Base-by-base conservation (phyloP, 495 filamentous ascomycete species). In the Xylaria telfairii region DNA sequence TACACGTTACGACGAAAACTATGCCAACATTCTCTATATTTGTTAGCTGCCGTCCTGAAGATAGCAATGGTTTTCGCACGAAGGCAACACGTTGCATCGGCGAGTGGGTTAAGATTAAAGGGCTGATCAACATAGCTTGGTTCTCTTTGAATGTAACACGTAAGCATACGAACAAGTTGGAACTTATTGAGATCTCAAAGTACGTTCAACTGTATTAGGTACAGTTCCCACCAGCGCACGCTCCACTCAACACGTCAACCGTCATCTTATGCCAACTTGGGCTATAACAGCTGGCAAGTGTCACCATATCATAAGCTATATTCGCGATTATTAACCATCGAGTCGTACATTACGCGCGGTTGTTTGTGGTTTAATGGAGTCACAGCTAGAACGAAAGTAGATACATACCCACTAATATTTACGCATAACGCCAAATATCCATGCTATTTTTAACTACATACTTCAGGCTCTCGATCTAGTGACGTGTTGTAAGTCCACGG, bases 21-120 rank as follows among this genome's bases (percentile, higher is more conserved):
- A n/a, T 51, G 56, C 67, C 44, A 61, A 13, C 30, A 60, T 34
- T 51, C 41, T 12, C 17, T 19, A 15, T n/a, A 37, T 12, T 49
- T 49, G 13, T 12, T 37, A 41, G n/a, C 9, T 12, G 21, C 24
- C 42, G 32, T 49, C 26, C 28, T 59, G 39, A 37, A 34, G 19
- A 15, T 46, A 30, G 13, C 13, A 41, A 26, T 28, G 3, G n/a
- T 41, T n/a, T 51, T 37, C 39, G 49, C 49, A 60, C 12, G 10
- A 60, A 41, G 42, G 54, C 17, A 68, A 54, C 67, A 68, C 67
- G 67, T 68, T 61, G 67, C 67, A 60, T 51, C 37, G 32, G 44
- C 56, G 28, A 68, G 42, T 21, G 13, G 47, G 30, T 44, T 44
- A 44, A 68, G 21, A 68, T 61, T 21, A 49, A 51, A 44, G 28